Percentiles rank a stretch among this genome's conserved stretches.
These are phyloP conservation scores for Cucumis cinereus DNA, from an alignment of 306 rosid species.

Conservation along the genomic window DNA sequence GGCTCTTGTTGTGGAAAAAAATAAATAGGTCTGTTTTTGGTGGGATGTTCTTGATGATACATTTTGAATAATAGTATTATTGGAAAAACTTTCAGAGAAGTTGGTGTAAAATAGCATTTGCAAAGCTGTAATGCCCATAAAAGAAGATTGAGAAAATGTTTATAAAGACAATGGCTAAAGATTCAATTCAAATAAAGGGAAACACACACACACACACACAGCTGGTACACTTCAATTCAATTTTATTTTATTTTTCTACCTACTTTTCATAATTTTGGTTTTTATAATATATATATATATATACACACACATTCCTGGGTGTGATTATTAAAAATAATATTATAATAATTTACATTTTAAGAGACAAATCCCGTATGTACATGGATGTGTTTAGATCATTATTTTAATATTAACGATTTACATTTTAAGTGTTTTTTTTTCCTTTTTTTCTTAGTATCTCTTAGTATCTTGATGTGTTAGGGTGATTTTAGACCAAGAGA, in stretches of 20 bases:
- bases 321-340: background rate
- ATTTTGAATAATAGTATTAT: background rate
- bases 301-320: background rate
- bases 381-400: background rate
- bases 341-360: no score
- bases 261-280: no score
- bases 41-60: background rate
- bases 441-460: no score
- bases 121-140: background rate
- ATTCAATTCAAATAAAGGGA: background rate
- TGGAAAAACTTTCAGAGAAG: background rate
- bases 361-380: background rate
- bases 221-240: background rate
- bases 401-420: no score
- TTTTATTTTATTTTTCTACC: background rate
- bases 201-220: background rate
- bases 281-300: background rate
- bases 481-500: no score
- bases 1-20: background rate
- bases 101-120: background rate
- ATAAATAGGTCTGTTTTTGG: background rate
- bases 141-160: background rate
- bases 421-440: no score
- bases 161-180: background rate
- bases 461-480: no score